Conservation (phyloP, 1,139 yeast genomes). For the Candida gigantensis region DNA sequence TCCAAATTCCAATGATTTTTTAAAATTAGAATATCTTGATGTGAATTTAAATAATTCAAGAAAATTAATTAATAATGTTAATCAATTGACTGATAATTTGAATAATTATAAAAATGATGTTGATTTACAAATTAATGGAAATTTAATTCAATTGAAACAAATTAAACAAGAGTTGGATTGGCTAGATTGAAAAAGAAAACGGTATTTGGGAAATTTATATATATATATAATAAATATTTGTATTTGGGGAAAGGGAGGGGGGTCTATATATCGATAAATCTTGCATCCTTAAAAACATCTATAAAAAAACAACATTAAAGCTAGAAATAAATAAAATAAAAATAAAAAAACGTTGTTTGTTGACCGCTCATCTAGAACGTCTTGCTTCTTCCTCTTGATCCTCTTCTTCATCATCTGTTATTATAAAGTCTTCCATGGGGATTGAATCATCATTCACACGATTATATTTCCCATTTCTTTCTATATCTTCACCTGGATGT, state of each 20-base stretch:
- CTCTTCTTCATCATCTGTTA: constrained; percentile 25
- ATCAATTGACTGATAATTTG: constrained; percentile 25
- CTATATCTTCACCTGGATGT: constrained; percentile 13
- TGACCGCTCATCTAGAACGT: not conserved
- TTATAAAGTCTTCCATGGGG: constrained; percentile 27
- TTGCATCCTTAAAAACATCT: not conserved
- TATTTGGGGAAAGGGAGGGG: too few relatives aligned
- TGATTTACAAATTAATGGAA: constrained; percentile 28
- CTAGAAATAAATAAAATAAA: too few relatives aligned
- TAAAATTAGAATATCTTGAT: constrained; percentile 47
- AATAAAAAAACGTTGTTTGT: too few relatives aligned
- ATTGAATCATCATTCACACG: constrained; percentile 18
- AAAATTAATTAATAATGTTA: constrained; percentile 36
- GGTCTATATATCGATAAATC: not conserved
- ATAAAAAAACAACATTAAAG: too few relatives aligned
- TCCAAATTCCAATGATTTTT: constrained; percentile 38
- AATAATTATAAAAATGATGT: constrained; percentile 20
- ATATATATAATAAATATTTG: not conserved
- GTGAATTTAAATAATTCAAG: constrained; percentile 47
- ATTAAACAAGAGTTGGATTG: constrained; percentile 32
- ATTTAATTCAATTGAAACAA: constrained; percentile 27
- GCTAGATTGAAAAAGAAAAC: constrained; percentile 19
- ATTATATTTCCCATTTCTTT: constrained; percentile 17
- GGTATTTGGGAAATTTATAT: not conserved
- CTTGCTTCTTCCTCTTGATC: constrained; percentile 11